phyloP scores from a whole-genome alignment of 768 basidiomycete genomes.

The Leucosporidium yakuticum region DNA sequence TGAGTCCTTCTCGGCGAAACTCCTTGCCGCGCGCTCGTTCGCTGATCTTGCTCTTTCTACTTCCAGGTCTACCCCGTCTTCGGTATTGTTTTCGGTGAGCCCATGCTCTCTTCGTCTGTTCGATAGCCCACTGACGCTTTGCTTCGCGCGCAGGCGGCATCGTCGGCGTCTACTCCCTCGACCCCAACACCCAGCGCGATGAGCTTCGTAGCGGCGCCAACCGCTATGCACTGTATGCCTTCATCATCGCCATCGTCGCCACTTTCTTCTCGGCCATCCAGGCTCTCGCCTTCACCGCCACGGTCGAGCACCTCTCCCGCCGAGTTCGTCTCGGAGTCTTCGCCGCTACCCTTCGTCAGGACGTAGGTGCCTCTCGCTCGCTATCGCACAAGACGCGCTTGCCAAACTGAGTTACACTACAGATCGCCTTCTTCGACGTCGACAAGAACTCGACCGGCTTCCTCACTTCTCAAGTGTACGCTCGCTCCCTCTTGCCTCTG shows the following conservation, averaged over 20 bases:
- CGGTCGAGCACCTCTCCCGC: conserved; percentile 65
- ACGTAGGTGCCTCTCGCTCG: conserved; percentile 67
- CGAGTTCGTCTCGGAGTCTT: conserved; percentile 68
- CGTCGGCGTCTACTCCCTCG: conserved; percentile 10
- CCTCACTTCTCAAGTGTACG: conserved; percentile 54
- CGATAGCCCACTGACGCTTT: not conserved
- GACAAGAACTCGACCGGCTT: conserved; percentile 59
- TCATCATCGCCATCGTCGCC: conserved; percentile 53
- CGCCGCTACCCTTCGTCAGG: conserved; percentile 76
- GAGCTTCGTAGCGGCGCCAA: conserved; percentile 56
- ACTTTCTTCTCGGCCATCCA: conserved; percentile 59
- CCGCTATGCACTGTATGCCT: conserved; percentile 65
- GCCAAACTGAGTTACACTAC: conserved; percentile 68
- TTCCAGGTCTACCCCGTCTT: conserved; percentile 63
- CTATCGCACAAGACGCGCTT: too few species aligned
- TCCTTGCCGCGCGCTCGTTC: too few species aligned
- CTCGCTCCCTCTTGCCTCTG: conserved; percentile 22
- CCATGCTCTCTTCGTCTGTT: not conserved
- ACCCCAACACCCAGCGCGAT: conserved; percentile 38
- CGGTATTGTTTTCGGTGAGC: conserved; percentile 57
- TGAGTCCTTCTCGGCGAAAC: conserved; percentile 2
- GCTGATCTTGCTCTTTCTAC: too few species aligned
- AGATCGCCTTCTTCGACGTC: conserved; percentile 45
- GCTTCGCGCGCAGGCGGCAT: not conserved
- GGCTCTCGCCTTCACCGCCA: conserved; percentile 61